A percentile compares a stretch with the other conserved stretches of the same genome.
These are phyloP conservation scores for Aechmea fasciata DNA, from an alignment of 176 grass and related monocot species.

Conservation along the genomic window DNA sequence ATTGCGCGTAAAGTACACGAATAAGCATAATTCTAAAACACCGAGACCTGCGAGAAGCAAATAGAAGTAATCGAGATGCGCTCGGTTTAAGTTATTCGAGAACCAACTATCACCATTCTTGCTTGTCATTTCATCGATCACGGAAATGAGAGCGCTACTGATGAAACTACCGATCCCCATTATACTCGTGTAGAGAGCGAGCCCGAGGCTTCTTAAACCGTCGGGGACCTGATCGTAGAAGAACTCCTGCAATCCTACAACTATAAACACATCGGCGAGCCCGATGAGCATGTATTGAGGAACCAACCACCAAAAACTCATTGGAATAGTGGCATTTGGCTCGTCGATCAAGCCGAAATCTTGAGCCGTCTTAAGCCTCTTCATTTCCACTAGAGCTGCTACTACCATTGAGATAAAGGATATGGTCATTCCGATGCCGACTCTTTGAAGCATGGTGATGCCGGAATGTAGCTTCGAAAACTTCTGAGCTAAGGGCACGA, in stretches of 20 bases:
- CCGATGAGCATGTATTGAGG: conserved; percentile 44
- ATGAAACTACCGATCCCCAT: conserved; percentile 50
- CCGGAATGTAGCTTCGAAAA: conserved; percentile 14
- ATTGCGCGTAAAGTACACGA: conserved; percentile 15
- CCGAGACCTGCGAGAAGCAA: conserved; percentile 34
- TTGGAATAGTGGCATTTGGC: conserved; percentile 12
- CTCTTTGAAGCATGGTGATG: conserved; percentile 49
- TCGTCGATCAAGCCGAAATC: conserved; percentile 21
- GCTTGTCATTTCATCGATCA: conserved; percentile 23
- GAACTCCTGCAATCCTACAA: conserved; percentile 60
- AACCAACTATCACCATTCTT: conserved; percentile 42
- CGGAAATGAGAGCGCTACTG: conserved; percentile 40
- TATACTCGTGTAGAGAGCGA: conserved; percentile 45
- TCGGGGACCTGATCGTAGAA: conserved; percentile 58
- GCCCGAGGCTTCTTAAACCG: conserved; percentile 41
- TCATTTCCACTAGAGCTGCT: conserved; percentile 44
- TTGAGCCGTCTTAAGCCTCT: conserved; percentile 17
- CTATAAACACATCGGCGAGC: conserved; percentile 26
- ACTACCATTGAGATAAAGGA: conserved; percentile 4
- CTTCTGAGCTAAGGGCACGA: conserved; percentile 30
- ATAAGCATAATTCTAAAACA: conserved; percentile 29
- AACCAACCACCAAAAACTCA: conserved; percentile 64
- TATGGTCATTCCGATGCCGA: conserved; percentile 36
- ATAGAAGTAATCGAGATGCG: conserved; percentile 64
- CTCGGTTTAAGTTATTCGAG: conserved; percentile 34